Percentiles rank a stretch among this genome's conserved stretches.
Conservation (phyloP, 2,329 filamentous ascomycete genomes). For the Botrytis pseudocinerea region DNA sequence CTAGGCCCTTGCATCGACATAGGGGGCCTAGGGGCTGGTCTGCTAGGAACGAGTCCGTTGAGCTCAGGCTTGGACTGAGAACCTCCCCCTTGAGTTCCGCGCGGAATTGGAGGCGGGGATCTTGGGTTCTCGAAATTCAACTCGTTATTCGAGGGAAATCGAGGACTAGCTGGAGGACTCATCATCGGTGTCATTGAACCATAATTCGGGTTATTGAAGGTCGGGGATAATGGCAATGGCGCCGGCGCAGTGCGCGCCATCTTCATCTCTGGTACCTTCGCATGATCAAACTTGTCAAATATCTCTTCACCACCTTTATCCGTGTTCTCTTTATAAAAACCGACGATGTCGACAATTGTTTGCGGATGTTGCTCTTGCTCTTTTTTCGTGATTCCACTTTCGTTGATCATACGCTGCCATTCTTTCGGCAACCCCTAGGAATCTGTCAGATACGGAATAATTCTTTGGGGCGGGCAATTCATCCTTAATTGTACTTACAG, state of each 20-base stretch:
- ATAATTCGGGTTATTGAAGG: constrained; percentile 56
- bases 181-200: constrained; percentile 50
- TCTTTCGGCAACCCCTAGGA: constrained; percentile 87
- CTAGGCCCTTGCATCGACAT: constrained; percentile 67
- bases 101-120: constrained; percentile 84
- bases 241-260: constrained; percentile 40
- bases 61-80: constrained; percentile 51
- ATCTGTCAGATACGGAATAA: constrained; percentile 3
- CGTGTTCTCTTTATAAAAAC: constrained; percentile 94
- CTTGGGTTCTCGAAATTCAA: constrained; percentile 97
- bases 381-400: constrained; percentile 94
- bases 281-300: constrained; percentile 95
- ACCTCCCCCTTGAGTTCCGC: constrained; percentile 41
- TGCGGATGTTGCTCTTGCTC: constrained; percentile 95
- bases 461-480: not conserved
- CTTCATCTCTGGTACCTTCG: constrained; percentile 59
- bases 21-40: constrained; percentile 87
- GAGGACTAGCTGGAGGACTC: constrained; percentile 79
- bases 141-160: constrained; percentile 86
- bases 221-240: constrained; percentile 38
- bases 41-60: constrained; percentile 69
- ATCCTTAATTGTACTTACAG: constrained; percentile 53
- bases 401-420: constrained; percentile 94
- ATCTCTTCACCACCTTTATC: constrained; percentile 75
- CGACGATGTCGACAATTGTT: constrained; percentile 92